Evolutionary conservation across 108 stramenopile genomes (phyloP).

Genomic region (Thalassiosira profunda): DNA sequence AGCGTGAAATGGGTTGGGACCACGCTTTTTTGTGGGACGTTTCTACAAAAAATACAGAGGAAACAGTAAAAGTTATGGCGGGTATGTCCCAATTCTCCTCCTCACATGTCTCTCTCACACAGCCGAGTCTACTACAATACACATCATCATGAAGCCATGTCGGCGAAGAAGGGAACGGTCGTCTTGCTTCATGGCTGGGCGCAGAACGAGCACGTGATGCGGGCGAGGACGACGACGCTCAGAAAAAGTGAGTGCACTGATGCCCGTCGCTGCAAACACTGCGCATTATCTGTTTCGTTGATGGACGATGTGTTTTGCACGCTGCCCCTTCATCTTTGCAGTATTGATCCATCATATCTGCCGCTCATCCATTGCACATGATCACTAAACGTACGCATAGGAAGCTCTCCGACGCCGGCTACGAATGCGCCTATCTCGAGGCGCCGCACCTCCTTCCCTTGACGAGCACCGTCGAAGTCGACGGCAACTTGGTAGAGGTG

Average conservation of each 20-base stretch:
- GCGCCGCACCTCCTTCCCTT: constrained; percentile 52
- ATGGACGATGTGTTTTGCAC: no score
- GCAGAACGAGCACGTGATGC: constrained; percentile 55
- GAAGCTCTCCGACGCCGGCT: constrained; percentile 45
- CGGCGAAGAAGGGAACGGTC: constrained; percentile 11
- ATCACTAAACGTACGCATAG: constrained; percentile 4
- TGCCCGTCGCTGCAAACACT: no score
- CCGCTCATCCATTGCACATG: background rate
- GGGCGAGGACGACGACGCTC: constrained; percentile 39
- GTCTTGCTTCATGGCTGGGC: constrained; percentile 62
- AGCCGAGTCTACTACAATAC: no score
- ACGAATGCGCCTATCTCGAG: constrained; percentile 50
- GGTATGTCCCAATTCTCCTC: no score
- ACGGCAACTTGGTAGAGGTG: constrained; percentile 22
- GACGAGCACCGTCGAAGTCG: constrained; percentile 30
- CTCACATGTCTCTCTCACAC: no score
- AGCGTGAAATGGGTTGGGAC: no score
- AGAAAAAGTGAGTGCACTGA: constrained; percentile 29
- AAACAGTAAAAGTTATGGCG: no score
- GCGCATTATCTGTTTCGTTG: no score
- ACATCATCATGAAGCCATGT: no score
- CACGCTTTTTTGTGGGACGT: no score
- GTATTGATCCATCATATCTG: background rate
- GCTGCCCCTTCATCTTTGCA: no score
- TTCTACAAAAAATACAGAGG: no score